phyloP scores from a whole-genome alignment of 306 rosid species.

The Amphicarpaea edgeworthii region DNA sequence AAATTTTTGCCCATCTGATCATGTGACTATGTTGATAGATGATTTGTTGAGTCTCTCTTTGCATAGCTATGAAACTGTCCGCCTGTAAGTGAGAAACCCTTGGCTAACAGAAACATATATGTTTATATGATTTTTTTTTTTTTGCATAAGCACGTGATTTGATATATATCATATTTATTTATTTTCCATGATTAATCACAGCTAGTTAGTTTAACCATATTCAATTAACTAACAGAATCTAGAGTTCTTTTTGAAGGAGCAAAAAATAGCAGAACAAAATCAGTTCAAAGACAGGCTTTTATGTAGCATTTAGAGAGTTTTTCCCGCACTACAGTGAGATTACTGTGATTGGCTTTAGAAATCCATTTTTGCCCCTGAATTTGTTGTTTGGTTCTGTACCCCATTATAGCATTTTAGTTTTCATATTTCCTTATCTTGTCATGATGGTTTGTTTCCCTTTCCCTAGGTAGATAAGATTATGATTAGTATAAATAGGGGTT shows the following conservation, averaged over 20 bases:
- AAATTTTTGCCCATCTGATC: conserved; percentile 76
- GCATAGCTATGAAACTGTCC: conserved; percentile 97
- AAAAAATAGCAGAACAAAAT: conserved; percentile 26
- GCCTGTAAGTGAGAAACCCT: conserved; percentile 70
- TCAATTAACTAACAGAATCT: conserved; percentile 33
- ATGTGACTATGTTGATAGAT: conserved; percentile 81
- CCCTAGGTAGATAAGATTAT: not conserved
- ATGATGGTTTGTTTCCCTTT: not conserved
- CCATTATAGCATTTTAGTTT: no score
- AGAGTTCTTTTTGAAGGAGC: conserved; percentile 36
- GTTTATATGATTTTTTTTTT: conserved; percentile 21
- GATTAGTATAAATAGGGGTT: not conserved
- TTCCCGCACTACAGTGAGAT: not conserved
- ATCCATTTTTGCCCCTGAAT: not conserved
- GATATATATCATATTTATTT: not conserved
- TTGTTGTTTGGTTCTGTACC: not conserved
- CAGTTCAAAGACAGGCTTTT: conserved; percentile 15
- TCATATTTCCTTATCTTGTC: not conserved
- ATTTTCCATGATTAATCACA: not conserved
- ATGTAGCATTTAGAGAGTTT: not conserved
- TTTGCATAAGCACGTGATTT: conserved; percentile 9
- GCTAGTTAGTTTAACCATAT: conserved; percentile 18
- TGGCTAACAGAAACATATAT: conserved; percentile 12
- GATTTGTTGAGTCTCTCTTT: conserved; percentile 78
- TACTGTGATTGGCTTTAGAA: not conserved